These are phyloP conservation scores for Aspergillus sp. DNA, from an alignment of 2,329 filamentous ascomycete genomes.

Conservation along the genomic window DNA sequence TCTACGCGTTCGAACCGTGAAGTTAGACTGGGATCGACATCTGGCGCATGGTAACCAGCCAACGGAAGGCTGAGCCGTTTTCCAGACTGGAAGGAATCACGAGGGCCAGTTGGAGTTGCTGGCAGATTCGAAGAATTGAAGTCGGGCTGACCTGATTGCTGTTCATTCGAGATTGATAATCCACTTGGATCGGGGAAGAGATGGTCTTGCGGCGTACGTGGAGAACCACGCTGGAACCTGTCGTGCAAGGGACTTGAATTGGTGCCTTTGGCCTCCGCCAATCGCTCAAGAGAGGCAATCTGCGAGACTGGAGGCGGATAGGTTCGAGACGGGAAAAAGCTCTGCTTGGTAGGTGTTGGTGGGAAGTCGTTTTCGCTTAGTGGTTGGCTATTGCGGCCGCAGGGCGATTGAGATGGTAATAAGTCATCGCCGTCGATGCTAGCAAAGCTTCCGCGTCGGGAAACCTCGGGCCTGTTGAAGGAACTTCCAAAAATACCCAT, in stretches of 20 bases:
- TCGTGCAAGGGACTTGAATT: constrained; percentile 61
- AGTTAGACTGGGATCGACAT: constrained; percentile 73
- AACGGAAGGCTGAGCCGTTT: constrained; percentile 68
- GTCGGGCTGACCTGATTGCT: constrained; percentile 41
- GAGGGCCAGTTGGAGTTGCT: constrained; percentile 76
- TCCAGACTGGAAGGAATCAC: constrained; percentile 60
- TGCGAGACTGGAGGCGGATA: constrained; percentile 37
- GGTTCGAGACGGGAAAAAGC: constrained; percentile 40
- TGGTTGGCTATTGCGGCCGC: constrained; percentile 58
- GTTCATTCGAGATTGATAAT: constrained; percentile 71
- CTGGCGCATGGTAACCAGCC: constrained; percentile 67
- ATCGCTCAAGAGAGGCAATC: constrained; percentile 37
- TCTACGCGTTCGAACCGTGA: constrained; percentile 80
- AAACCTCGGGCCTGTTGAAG: constrained; percentile 51
- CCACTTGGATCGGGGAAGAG: constrained; percentile 77
- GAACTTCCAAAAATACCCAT: constrained; percentile 64
- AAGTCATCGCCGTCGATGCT: constrained; percentile 79
- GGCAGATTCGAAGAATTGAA: constrained; percentile 59
- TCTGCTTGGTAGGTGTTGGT: constrained; percentile 85
- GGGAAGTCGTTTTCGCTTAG: constrained; percentile 72
- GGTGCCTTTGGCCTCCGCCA: constrained; percentile 35
- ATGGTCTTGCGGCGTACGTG: constrained; percentile 76
- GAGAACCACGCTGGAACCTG: constrained; percentile 59
- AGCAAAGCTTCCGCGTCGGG: constrained; percentile 69
- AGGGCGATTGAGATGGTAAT: constrained; percentile 60